These are phyloP conservation scores for Pisolithus thermaeus DNA, from an alignment of 1,284 basidiomycete species.

Conservation along the genomic window DNA sequence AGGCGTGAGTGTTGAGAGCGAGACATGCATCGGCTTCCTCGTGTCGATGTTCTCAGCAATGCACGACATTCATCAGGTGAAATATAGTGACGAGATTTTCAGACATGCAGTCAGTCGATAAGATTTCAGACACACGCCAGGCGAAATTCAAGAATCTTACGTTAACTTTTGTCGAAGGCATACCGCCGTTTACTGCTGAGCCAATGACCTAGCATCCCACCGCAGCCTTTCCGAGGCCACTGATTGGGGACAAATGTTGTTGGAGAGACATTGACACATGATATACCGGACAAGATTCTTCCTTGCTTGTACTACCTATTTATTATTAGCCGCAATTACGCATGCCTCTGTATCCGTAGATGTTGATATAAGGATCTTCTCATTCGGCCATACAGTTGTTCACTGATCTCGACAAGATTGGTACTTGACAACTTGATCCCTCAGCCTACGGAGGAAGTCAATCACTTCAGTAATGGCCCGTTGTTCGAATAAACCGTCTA, in stretches of 20 bases:
- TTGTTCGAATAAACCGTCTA: no score
- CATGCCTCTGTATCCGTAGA: not conserved
- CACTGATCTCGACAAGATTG: no score
- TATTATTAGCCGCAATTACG: not conserved
- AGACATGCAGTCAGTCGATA: not conserved
- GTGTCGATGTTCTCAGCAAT: constrained; percentile 15
- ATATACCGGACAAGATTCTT: not conserved
- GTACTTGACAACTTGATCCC: constrained; percentile 39
- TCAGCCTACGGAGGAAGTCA: constrained; percentile 79
- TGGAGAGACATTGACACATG: constrained; percentile 6
- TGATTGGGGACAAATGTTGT: constrained; percentile 13
- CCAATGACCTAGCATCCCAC: constrained; percentile 20
- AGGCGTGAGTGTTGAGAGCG: no score
- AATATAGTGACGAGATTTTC: not conserved
- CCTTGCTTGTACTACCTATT: not conserved
- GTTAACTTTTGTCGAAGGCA: constrained; percentile 21
- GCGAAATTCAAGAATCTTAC: constrained; percentile 16
- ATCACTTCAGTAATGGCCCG: constrained; percentile 26
- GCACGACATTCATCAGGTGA: constrained; percentile 25
- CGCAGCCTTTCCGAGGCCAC: constrained; percentile 18
- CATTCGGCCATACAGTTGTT: no score
- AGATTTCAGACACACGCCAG: constrained; percentile 4
- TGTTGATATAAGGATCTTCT: not conserved
- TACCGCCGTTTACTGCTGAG: constrained; percentile 7
- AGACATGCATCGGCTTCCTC: no score